phyloP scores from a whole-genome alignment of 2,329 filamentous ascomycete genomes.

The Seiridium cupressi region DNA sequence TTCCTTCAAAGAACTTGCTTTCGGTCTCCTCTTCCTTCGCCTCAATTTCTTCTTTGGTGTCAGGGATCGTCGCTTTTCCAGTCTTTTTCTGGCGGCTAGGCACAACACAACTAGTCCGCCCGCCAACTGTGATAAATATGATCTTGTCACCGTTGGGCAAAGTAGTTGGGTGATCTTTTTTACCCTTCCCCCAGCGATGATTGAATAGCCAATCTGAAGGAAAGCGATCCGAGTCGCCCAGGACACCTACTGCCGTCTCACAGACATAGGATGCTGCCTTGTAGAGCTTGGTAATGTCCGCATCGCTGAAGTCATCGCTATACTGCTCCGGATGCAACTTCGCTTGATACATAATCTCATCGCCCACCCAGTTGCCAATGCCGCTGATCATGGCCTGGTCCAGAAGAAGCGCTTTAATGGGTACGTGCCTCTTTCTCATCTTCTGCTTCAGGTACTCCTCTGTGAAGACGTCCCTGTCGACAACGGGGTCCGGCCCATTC shows the following conservation, averaged over 20 bases:
- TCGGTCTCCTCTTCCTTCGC: slow-evolving; percentile 11
- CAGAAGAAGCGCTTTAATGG: slow-evolving; percentile 83
- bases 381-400: slow-evolving; percentile 89
- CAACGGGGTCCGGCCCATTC: slow-evolving; percentile 90
- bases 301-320: slow-evolving; percentile 74
- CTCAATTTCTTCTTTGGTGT: slow-evolving; percentile 36
- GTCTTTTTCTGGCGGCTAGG: slow-evolving; percentile 83
- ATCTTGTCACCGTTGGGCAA: slow-evolving; percentile 85
- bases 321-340: slow-evolving; percentile 91
- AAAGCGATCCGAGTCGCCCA: slow-evolving; percentile 82
- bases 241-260: slow-evolving; percentile 70
- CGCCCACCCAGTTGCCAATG: slow-evolving; percentile 95
- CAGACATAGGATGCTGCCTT: slow-evolving; percentile 76
- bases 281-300: slow-evolving; percentile 70
- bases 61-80: slow-evolving; percentile 34
- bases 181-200: slow-evolving; percentile 85
- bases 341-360: slow-evolving; percentile 90
- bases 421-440: slow-evolving; percentile 74
- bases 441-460: slow-evolving; percentile 71
- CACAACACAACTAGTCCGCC: slow-evolving; percentile 86
- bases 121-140: slow-evolving; percentile 83
- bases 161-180: slow-evolving; percentile 63
- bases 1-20: slow-evolving; percentile 20
- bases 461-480: slow-evolving; percentile 76
- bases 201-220: slow-evolving; percentile 87